Percentiles rank a stretch among this genome's conserved stretches.
These are phyloP conservation scores for Floccularia luteovirens DNA, from an alignment of 768 basidiomycete species.

Conservation along the genomic window DNA sequence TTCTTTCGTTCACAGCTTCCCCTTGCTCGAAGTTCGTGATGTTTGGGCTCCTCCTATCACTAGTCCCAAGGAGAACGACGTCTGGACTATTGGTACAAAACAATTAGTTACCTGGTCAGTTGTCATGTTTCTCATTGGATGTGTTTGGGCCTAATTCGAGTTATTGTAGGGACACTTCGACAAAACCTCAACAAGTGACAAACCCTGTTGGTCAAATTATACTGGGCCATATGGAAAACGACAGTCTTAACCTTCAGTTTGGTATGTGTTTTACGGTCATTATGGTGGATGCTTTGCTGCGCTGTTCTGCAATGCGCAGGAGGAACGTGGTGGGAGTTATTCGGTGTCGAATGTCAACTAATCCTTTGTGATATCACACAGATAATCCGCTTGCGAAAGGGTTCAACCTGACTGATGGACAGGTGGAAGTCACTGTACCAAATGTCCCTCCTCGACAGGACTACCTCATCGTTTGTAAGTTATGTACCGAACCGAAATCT, in stretches of 20 bases:
- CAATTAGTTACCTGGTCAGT: constrained; percentile 49
- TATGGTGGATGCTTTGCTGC: not conserved
- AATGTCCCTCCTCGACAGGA: constrained; percentile 29
- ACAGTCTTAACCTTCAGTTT: constrained; percentile 46
- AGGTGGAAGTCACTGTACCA: constrained; percentile 46
- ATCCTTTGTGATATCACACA: constrained; percentile 15
- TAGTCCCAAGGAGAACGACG: constrained; percentile 32
- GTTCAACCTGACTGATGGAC: constrained; percentile 45
- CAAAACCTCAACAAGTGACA: constrained; percentile 37
- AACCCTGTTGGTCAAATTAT: constrained; percentile 42
- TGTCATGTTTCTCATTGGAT: not conserved
- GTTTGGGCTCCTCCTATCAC: constrained; percentile 46
- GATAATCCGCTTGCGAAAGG: constrained; percentile 49
- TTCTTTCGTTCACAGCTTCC: constrained; percentile 25
- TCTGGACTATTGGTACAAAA: constrained; percentile 41
- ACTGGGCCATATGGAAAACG: constrained; percentile 38
- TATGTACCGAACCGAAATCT: not conserved
- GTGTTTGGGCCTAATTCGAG: not conserved
- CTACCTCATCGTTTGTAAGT: constrained; percentile 63
- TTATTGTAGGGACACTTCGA: constrained; percentile 43
- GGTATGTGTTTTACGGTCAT: constrained; percentile 24
- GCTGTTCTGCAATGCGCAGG: no score
- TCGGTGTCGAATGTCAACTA: not conserved
- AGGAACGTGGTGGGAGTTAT: no score
- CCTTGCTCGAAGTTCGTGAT: constrained; percentile 24